Conservation (phyloP, 768 basidiomycete genomes). For the Pleurotus djamor region DNA sequence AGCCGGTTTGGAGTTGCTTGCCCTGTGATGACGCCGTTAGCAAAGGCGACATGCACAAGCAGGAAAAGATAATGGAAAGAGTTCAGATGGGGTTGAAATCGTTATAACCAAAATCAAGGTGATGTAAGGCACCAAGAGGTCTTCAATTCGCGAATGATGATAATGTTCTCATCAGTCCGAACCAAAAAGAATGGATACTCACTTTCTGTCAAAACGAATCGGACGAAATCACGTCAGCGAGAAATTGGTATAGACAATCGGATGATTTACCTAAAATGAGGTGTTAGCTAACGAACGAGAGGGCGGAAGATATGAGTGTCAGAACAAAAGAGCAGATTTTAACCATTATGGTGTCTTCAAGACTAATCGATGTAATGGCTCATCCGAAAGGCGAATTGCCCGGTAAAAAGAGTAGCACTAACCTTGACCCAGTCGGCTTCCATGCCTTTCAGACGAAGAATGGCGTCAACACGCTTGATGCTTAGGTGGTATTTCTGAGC, state of each 20-base stretch:
- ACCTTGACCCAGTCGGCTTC: conserved; percentile 76
- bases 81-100: conserved; percentile 76
- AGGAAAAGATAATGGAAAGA: conserved; percentile 8
- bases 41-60: conserved; percentile 2
- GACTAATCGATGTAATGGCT: conserved; percentile 89
- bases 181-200: conserved; percentile 17
- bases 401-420: conserved; percentile 22
- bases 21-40: conserved; percentile 33
- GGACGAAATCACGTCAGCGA: conserved; percentile 5
- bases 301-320: neutral
- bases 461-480: conserved; percentile 80
- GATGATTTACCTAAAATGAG: conserved; percentile 16
- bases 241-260: neutral
- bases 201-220: conserved; percentile 30
- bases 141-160: conserved; percentile 72
- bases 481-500: conserved; percentile 64
- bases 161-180: conserved; percentile 47
- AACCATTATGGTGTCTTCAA: conserved; percentile 84
- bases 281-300: neutral
- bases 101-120: conserved; percentile 52
- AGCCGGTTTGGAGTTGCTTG: conserved; percentile 74
- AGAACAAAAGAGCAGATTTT: conserved; percentile 31
- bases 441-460: conserved; percentile 77
- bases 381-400: conserved; percentile 35
- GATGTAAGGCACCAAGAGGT: conserved; percentile 65